These are phyloP conservation scores for Daldinia childiae DNA, from an alignment of 495 filamentous ascomycete genomes.

Conservation along the genomic window DNA sequence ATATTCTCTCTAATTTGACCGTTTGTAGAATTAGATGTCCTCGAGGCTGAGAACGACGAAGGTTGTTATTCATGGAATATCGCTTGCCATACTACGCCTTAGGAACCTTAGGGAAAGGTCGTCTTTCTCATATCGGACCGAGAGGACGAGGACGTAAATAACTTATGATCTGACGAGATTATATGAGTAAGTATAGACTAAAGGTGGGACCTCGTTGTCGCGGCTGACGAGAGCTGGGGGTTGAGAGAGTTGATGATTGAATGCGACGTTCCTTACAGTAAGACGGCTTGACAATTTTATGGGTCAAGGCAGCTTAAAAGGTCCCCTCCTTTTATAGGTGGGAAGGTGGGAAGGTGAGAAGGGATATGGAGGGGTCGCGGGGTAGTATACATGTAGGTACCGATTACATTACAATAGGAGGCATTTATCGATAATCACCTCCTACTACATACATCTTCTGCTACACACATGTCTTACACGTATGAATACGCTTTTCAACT, in stretches of 20 bases:
- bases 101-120: neutral
- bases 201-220: conserved; percentile 16
- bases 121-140: neutral
- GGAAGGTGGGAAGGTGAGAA: conserved; percentile 11
- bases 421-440: too few relatives aligned
- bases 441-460: neutral
- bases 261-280: conserved; percentile 41
- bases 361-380: conserved; percentile 25
- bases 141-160: neutral
- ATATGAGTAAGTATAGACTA: conserved; percentile 28
- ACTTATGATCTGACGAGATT: conserved; percentile 3
- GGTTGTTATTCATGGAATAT: conserved; percentile 6
- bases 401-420: too few relatives aligned
- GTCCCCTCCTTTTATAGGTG: too few relatives aligned
- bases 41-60: conserved; percentile 1
- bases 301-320: conserved; percentile 8
- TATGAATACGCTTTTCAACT: too few relatives aligned
- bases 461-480: too few relatives aligned
- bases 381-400: neutral
- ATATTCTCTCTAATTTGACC: neutral
- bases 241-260: conserved; percentile 12
- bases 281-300: conserved; percentile 31
- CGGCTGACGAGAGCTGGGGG: conserved; percentile 9
- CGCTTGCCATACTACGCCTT: conserved; percentile 24
- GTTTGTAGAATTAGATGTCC: neutral